Evolutionary conservation across 2,329 filamentous ascomycete genomes (phyloP).

Genomic region (Apiospora aurea): DNA sequence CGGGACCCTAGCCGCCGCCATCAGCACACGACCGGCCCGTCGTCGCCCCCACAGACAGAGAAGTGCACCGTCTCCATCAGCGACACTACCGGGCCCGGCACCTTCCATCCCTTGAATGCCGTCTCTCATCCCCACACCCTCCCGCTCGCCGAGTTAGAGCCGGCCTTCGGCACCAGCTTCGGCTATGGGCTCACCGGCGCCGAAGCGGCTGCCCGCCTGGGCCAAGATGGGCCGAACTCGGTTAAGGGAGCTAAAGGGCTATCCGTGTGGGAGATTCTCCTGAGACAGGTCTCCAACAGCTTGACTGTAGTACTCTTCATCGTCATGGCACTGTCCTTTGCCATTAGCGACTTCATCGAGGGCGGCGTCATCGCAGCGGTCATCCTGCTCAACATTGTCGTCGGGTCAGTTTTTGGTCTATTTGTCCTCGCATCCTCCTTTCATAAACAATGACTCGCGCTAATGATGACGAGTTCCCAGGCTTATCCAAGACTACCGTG

Average conservation of each 20-base stretch:
- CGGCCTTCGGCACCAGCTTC: slow-evolving; percentile 50
- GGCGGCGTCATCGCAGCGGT: slow-evolving; percentile 69
- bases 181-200: slow-evolving; percentile 67
- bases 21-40: neutral
- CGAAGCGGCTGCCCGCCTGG: slow-evolving; percentile 71
- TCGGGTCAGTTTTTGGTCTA: slow-evolving; percentile 58
- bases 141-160: slow-evolving; percentile 40
- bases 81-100: slow-evolving; percentile 23
- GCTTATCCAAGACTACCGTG: slow-evolving; percentile 66
- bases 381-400: slow-evolving; percentile 71
- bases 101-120: neutral
- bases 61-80: slow-evolving; percentile 25
- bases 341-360: slow-evolving; percentile 70
- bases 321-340: slow-evolving; percentile 74
- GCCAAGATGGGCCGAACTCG: slow-evolving; percentile 72
- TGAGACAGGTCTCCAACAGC: slow-evolving; percentile 80
- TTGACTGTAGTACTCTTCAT: slow-evolving; percentile 77
- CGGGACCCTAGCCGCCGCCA: neutral
- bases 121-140: slow-evolving; percentile 39
- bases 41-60: slow-evolving; percentile 23
- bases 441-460: slow-evolving; percentile 30
- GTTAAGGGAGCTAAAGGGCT: slow-evolving; percentile 75
- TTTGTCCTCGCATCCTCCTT: neutral
- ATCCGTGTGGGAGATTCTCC: slow-evolving; percentile 77
- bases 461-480: slow-evolving; percentile 39